phyloP scores from a whole-genome alignment of 257 asterid genomes.

The Solanum corneliomulleri region DNA sequence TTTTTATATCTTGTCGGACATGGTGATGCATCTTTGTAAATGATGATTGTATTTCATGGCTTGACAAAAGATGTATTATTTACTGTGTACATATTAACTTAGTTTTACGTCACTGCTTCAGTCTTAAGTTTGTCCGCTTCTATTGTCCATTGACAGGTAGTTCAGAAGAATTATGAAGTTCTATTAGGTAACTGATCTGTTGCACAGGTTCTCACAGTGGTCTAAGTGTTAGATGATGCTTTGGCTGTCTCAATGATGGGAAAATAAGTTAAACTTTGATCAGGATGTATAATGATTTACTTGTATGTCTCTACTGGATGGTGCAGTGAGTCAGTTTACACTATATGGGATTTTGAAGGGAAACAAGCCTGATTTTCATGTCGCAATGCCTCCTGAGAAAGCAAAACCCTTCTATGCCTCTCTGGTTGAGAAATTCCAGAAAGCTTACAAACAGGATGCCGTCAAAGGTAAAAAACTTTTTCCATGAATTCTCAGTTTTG shows the following conservation, averaged over 20 bases:
- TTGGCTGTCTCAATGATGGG: background rate
- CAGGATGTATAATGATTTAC: background rate
- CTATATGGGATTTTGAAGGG: constrained; percentile 78
- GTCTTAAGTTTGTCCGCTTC: background rate
- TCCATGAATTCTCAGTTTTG: background rate
- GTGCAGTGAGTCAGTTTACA: constrained; percentile 92
- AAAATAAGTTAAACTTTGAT: background rate
- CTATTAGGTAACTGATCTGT: constrained; percentile 45
- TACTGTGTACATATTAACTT: background rate
- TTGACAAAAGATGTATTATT: background rate
- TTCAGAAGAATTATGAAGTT: constrained; percentile 67
- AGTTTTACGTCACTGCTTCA: constrained; percentile 1
- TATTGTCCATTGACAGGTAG: constrained; percentile 49
- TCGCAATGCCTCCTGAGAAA: constrained; percentile 85
- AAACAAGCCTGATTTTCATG: constrained; percentile 91
- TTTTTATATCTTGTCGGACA: background rate
- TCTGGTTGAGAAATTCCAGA: constrained; percentile 64
- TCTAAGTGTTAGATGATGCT: background rate
- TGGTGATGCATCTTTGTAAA: background rate
- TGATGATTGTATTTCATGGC: background rate
- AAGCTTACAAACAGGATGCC: constrained; percentile 53
- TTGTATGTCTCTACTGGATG: background rate
- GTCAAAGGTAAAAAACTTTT: constrained; percentile 46
- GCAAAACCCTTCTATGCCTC: constrained; percentile 69
- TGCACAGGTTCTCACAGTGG: background rate